Base-by-base conservation (phyloP, 805 yeast species). In the Kuraishia capsulata region DNA sequence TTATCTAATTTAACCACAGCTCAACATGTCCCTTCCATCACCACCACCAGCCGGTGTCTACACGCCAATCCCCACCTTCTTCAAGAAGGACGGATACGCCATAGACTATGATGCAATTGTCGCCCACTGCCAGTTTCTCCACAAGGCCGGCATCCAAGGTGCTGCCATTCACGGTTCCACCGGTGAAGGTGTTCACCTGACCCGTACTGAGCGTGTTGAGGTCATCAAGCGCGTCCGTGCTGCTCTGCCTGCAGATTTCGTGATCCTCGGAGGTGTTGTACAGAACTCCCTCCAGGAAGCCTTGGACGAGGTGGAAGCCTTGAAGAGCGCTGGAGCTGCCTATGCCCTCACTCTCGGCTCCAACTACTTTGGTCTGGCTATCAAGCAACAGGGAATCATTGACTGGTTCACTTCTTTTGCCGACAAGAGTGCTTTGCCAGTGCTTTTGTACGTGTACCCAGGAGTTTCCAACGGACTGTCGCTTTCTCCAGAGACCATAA, bases 11-110 rank as follows among this genome's bases (percentile, higher is more conserved):
- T n/a, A n/a, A n/a, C n/a, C n/a, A n/a, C n/a, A n/a, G n/a, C n/a
- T n/a, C n/a, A n/a, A n/a, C n/a, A 20, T 14, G 26, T 14, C 26
- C 13, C 21, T 26, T 11, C 35, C 35, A 13, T 20, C 39, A 4
- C 56, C 63, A 9, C 60, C 64, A 30, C 42, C 40, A 4, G 52
- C 63, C 38, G 74, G 74, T 28, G 59, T 74, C 30, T 74, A 73
- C 55, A 68, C 75, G 9, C 79, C 79, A 23, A 58, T 64, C 11
- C 73, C 74, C 41, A 73, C 80, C 4, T 73, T 74, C 51, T 72
- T 71, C 67, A 65, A 67, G 46, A 52, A 52, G 33, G 66, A 63
- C 40, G 59, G 58, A 28, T 39, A 40, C 28, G 54, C 69, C 3
- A 55, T 71, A 28, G 76, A 72, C 47, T 50, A 51, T 32, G 73